These are phyloP conservation scores for Tricholoma sp. DNA, from an alignment of 768 basidiomycete species.

Conservation along the genomic window DNA sequence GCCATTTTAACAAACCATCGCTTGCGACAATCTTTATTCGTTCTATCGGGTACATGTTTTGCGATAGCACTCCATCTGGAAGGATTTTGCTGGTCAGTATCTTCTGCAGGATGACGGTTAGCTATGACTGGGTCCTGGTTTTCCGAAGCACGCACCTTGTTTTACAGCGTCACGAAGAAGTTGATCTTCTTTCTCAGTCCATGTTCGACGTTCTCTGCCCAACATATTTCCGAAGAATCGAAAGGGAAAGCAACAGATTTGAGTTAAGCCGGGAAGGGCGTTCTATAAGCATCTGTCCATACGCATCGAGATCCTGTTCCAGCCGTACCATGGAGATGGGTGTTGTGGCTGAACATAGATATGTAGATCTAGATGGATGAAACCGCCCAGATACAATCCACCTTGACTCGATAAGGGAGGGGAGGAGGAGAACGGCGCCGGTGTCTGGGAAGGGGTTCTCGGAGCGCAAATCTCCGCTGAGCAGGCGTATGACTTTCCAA, in stretches of 20 bases:
- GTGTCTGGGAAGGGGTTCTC: no score
- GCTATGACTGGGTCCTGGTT: slow-evolving; percentile 4
- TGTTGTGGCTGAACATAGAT: no score
- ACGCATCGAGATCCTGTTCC: not conserved
- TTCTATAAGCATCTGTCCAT: slow-evolving; percentile 12
- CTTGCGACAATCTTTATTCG: slow-evolving; percentile 62
- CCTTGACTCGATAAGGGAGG: no score
- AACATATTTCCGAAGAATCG: slow-evolving; percentile 22
- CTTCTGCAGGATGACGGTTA: slow-evolving; percentile 34
- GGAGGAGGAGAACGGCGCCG: no score
- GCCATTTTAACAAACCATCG: slow-evolving; percentile 63
- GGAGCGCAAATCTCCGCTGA: no score
- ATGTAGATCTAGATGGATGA: no score
- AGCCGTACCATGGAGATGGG: no score
- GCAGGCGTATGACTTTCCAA: no score
- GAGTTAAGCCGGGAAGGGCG: slow-evolving; percentile 1
- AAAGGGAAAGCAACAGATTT: slow-evolving; percentile 13
- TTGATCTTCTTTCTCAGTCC: slow-evolving; percentile 48
- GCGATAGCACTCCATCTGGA: slow-evolving; percentile 60
- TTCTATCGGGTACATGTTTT: slow-evolving; percentile 55
- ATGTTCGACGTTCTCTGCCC: slow-evolving; percentile 45
- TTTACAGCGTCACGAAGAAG: slow-evolving; percentile 47
- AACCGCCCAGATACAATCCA: no score
- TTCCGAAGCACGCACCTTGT: slow-evolving; percentile 28
- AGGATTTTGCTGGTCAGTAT: slow-evolving; percentile 50